Conservation (phyloP, 1,284 basidiomycete genomes). For the Tremellales sp. region DNA sequence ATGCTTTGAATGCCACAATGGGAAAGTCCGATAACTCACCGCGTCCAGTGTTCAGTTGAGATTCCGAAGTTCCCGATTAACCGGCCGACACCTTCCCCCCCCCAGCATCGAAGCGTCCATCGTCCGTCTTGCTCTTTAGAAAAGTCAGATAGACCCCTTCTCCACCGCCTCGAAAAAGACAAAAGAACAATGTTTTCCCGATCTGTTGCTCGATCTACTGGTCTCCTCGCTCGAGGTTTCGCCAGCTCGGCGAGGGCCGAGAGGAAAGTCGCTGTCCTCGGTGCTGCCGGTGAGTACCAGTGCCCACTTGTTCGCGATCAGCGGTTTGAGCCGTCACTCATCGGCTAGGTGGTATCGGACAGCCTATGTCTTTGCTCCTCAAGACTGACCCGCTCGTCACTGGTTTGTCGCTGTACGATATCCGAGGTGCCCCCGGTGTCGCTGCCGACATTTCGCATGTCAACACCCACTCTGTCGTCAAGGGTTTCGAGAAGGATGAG, state of each 20-base stretch:
- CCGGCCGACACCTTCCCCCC: too few species aligned
- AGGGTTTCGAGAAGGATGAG: slow-evolving; percentile 58
- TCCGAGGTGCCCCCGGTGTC: slow-evolving; percentile 93
- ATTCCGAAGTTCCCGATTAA: too few species aligned
- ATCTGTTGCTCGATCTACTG: slow-evolving; percentile 24
- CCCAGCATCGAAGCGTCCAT: too few species aligned
- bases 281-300: slow-evolving; percentile 42
- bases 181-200: slow-evolving; percentile 39
- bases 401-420: slow-evolving; percentile 88
- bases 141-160: not conserved
- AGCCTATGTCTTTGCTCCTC: slow-evolving; percentile 84
- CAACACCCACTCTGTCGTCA: slow-evolving; percentile 54
- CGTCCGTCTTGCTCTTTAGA: not conserved
- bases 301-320: not conserved
- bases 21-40: too few species aligned
- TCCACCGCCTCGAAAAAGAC: not conserved
- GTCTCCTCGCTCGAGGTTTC: slow-evolving; percentile 41
- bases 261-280: slow-evolving; percentile 48
- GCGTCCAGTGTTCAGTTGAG: too few species aligned
- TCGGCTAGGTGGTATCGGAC: slow-evolving; percentile 63
- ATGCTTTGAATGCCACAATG: too few species aligned
- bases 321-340: not conserved
- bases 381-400: slow-evolving; percentile 80
- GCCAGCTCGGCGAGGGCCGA: slow-evolving; percentile 44
- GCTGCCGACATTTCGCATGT: slow-evolving; percentile 92